A percentile compares a stretch with the other conserved stretches of the same genome.
Conservation (phyloP, 1,284 basidiomycete species). For the Sanguinoderma infundibulare region DNA sequence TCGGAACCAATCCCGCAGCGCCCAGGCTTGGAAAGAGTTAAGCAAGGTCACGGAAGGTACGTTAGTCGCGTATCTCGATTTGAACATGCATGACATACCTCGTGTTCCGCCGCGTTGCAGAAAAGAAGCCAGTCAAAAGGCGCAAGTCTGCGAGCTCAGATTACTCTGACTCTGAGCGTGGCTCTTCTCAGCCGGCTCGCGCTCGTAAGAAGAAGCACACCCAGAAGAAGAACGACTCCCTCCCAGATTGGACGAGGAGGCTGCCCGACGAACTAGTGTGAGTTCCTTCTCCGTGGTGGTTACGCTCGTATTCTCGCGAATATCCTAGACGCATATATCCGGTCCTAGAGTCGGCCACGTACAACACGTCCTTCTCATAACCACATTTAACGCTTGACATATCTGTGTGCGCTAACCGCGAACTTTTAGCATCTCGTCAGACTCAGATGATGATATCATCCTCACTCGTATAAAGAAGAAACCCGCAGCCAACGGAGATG, state of each 20-base stretch:
- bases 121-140: constrained; percentile 14
- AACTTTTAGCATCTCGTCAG: constrained; percentile 42
- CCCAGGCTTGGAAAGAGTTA: constrained; percentile 60
- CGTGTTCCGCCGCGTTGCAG: constrained; percentile 9
- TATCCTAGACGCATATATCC: constrained; percentile 3
- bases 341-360: background rate
- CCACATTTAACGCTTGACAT: constrained; percentile 1
- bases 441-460: constrained; percentile 47
- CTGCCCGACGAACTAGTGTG: constrained; percentile 28
- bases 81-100: background rate
- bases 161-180: constrained; percentile 28
- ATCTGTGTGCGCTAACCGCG: background rate
- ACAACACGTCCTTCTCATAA: background rate
- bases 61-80: constrained; percentile 17
- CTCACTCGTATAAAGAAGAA: constrained; percentile 41
- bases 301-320: background rate
- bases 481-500: constrained; percentile 15
- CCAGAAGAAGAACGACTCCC: constrained; percentile 31
- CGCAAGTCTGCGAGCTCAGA: constrained; percentile 18
- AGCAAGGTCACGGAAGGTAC: constrained; percentile 57
- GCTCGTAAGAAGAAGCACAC: constrained; percentile 43
- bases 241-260: constrained; percentile 34
- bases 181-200: constrained; percentile 35
- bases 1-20: constrained; percentile 57
- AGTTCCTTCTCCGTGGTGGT: constrained; percentile 7